Conservation (phyloP, 2,329 filamentous ascomycete species). For the Raffaelea ambrosiae region DNA sequence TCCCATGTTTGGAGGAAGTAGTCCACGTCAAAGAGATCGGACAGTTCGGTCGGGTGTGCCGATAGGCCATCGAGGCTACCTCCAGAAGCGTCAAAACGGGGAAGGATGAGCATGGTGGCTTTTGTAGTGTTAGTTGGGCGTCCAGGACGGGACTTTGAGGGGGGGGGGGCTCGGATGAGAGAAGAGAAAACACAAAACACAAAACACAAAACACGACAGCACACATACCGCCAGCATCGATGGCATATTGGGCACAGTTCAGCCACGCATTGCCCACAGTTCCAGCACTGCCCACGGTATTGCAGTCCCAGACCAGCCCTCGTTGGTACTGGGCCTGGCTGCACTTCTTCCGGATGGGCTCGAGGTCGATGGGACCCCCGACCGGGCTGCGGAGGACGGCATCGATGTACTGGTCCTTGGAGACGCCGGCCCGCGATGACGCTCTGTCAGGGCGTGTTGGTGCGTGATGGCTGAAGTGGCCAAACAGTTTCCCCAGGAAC, state of each 20-base stretch:
- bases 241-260: constrained; percentile 26
- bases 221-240: constrained; percentile 17
- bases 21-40: constrained; percentile 7
- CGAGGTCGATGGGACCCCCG: constrained; percentile 11
- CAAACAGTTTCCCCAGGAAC: too few species aligned
- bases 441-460: too few species aligned
- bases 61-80: constrained; percentile 14
- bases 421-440: too few species aligned
- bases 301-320: constrained; percentile 26
- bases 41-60: constrained; percentile 6
- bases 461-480: too few species aligned
- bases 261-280: constrained; percentile 26
- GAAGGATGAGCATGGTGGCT: constrained; percentile 12
- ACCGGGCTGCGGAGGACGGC: constrained; percentile 11
- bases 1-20: constrained; percentile 10
- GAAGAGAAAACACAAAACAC: background rate
- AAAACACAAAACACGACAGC: too few species aligned
- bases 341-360: constrained; percentile 16
- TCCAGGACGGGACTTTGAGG: too few species aligned
- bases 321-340: constrained; percentile 21
- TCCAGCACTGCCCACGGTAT: constrained; percentile 26
- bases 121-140: too few species aligned
- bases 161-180: too few species aligned
- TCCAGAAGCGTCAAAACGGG: constrained; percentile 13
- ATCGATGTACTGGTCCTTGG: constrained; percentile 11